A percentile compares a stretch with the other conserved stretches of the same genome.
phyloP scores from a whole-genome alignment of 768 basidiomycete genomes.

The Naganishia friedmannii region DNA sequence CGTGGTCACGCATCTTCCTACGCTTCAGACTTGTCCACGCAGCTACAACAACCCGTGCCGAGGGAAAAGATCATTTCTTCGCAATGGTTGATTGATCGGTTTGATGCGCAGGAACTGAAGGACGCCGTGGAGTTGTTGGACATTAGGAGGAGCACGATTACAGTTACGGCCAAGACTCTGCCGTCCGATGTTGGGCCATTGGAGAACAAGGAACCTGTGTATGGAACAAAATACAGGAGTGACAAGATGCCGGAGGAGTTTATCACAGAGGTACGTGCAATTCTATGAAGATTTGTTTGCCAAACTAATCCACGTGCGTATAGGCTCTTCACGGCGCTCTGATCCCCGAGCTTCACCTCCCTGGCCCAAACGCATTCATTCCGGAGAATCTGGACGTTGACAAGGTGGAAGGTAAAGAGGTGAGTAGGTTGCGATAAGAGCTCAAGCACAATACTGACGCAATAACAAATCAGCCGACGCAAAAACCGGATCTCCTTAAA shows the following conservation, averaged over 20 bases:
- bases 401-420: conserved; percentile 64
- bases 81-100: conserved; percentile 69
- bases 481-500: conserved; percentile 65
- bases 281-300: background rate
- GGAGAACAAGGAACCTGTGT: conserved; percentile 72
- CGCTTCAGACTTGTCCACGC: conserved; percentile 69
- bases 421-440: conserved; percentile 32
- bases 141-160: conserved; percentile 64
- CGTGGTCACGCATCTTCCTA: conserved; percentile 76
- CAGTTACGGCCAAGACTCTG: conserved; percentile 74
- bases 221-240: conserved; percentile 83
- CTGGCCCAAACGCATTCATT: conserved; percentile 84
- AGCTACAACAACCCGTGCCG: conserved; percentile 78
- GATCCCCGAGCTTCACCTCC: conserved; percentile 66
- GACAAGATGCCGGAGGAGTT: conserved; percentile 59
- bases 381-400: conserved; percentile 80
- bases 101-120: conserved; percentile 58
- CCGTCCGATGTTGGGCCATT: conserved; percentile 60
- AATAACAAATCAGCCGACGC: conserved; percentile 41
- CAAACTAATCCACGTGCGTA: no score
- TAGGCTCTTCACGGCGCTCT: conserved; percentile 62
- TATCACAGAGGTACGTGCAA: conserved; percentile 49
- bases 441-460: background rate
- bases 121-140: conserved; percentile 66
- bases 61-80: conserved; percentile 70